phyloP scores from a whole-genome alignment of 345 rosid genomes.

The Eucalyptus sp. region DNA sequence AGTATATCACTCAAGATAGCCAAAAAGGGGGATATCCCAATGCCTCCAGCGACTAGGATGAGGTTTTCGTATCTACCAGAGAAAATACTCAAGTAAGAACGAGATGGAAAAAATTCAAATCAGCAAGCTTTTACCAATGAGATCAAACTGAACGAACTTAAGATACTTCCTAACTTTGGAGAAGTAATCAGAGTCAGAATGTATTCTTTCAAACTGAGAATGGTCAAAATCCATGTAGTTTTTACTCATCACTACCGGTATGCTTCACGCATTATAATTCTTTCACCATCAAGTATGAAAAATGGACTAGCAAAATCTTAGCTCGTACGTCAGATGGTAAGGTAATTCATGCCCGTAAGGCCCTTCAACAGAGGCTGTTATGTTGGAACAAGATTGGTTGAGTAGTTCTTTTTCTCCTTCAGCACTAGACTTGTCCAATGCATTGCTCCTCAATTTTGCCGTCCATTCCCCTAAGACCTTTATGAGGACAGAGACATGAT shows the following conservation, averaged over 20 bases:
- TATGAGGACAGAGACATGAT: conserved; percentile 61
- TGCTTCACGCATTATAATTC: neutral
- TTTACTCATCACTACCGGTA: neutral
- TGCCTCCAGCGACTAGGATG: conserved; percentile 85
- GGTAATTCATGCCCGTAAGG: conserved; percentile 87
- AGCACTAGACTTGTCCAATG: conserved; percentile 18
- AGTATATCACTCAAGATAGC: conserved; percentile 78
- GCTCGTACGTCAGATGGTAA: conserved; percentile 59
- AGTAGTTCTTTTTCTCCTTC: conserved; percentile 8
- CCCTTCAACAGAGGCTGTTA: conserved; percentile 90
- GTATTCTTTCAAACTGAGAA: neutral
- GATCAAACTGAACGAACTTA: neutral
- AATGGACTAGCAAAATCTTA: neutral
- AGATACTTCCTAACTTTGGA: neutral
- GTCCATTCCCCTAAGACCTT: conserved; percentile 94
- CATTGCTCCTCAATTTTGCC: conserved; percentile 37
- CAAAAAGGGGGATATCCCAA: conserved; percentile 85
- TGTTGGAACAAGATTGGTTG: neutral
- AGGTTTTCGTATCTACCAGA: conserved; percentile 69
- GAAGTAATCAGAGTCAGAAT: neutral
- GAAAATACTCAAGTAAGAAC: neutral
- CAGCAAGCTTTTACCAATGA: neutral
- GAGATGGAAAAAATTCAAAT: neutral
- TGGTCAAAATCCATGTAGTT: neutral
- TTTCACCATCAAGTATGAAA: neutral